Base-by-base conservation (phyloP, 2,329 filamentous ascomycete genomes). In the Cordyceps pruinosa region DNA sequence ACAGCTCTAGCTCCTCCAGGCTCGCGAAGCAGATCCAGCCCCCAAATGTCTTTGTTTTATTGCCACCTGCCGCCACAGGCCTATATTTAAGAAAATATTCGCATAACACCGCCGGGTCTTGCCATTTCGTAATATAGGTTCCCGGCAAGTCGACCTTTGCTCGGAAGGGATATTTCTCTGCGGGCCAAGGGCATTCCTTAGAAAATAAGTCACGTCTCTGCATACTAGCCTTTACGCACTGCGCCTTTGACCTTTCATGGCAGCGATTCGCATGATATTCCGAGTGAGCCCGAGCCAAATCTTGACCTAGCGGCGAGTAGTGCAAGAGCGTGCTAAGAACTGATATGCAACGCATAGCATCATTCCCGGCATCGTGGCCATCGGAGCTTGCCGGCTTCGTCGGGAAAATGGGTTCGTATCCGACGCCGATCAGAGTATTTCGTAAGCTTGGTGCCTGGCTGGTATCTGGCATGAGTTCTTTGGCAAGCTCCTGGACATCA, bases 11-110 rank as follows among this genome's bases (percentile, higher is more conserved):
- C 28, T 45, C 46, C 28, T 57, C 37, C 17, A 51, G 21, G 30
- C 55, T 57, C 8, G 55, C 46, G 46, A 51, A 39, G 46, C 55
- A 51, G 19, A 57, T 39, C 55, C 55, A 57, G 9, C 54, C 45
- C n/a, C 54, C 46, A 37, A 57, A 57, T 37, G 28, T 28, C n/a
- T 35, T 25, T 21, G 46, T 26, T 2, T 21, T 19, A 17, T 45
- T 50, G 37, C 35, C n/a, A 21, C 54, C 54, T 19, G 46, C 46
- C 17, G 55, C 55, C 28, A 57, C 46, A 13, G 46, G 46, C 28
- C 37, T 17, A n/a, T 51, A 57, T 17, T 30, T 21, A 3, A 46
- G 28, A 57, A 57, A 57, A 17, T 57, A 51, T 25, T 41, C 39
- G 25, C 39, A 57, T 12, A 57, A n/a, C 2, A 15, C 47, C 21